Base-by-base conservation (phyloP, 2,329 filamentous ascomycete genomes). In the Penicillium palitans region DNA sequence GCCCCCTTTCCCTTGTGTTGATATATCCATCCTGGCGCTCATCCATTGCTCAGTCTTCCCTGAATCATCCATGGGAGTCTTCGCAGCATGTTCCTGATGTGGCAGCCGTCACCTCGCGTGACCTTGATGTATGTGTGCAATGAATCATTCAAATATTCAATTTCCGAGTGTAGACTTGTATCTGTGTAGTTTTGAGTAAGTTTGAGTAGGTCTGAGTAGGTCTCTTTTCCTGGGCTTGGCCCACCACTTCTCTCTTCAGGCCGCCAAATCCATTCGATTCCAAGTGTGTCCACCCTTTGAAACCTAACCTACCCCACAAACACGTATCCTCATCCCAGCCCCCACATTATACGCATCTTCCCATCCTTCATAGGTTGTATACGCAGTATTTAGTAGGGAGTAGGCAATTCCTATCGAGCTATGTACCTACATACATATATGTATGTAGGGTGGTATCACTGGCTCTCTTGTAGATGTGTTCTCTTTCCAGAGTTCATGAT, bases 51-150 rank as follows among this genome's bases (percentile, higher is more conserved):
- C 49, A 35, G 50, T 17, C 46, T 31, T 25, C 27, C 21, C 24
- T 55, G 25, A 7, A 29, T 19, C 39, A 42, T 45, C n/a, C 31
- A 21, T 37, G 21, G 33, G 33, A 48, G 45, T 21, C 42, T 55
- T 51, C 27, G 58, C 52, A 50, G 55, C 52, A 46, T 55, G 59
- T 49, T 53, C 41, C 45, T 39, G 70, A 69, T 68, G 71, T 73
- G 71, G 71, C 71, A 73, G 71, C 71, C 71, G 71, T 73, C 70
- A 67, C 70, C 65, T 40, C 29, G 50, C 58, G 68, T 70, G 69
- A 71, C 68, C 60, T 62, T 65, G 56, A 59, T 66, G 60, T 65
- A 62, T 58, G 47, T 60, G 46, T 58, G 55, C 55, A 58, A 58
- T 57, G 49, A 53, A 53, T 53, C 21, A 53, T 57, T 57, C 27